Base-by-base conservation (phyloP, 768 basidiomycete species). In the Collybia sp. region DNA sequence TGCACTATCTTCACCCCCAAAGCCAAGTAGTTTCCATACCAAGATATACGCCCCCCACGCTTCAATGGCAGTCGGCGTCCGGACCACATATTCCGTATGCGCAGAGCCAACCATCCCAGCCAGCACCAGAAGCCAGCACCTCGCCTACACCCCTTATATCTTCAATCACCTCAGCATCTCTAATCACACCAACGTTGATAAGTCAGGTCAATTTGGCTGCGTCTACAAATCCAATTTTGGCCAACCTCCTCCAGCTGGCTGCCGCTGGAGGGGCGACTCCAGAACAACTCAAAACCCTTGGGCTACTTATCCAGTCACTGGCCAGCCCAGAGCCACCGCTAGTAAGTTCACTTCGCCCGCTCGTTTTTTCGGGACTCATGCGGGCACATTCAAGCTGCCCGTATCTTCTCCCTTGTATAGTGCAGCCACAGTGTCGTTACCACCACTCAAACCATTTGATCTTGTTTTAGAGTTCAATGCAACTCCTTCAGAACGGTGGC, bases 401-500 rank as follows among this genome's bases (percentile, higher is more conserved):
- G 8, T 8, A 25, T 25, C 25, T 25, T 25, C 25, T 25, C 25
- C 25, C 8, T 25, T 25, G 25, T 25, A 25, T 8, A 25, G 8
- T 25, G 25, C 25, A 25, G 25, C 25, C 25, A 25, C 25, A 8
- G 25, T 25, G 25, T 25, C 25, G 25, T 25, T 50, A 31, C 49
- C 61, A 35, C 47, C 54, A 36, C 58, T 72, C 30, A 82, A 75
- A 55, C 76, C 78, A n/a, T 86, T 82, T 54, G 88, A 90, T 57
- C 58, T 91, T 1, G 77, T 89, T 17, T 56, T 91, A 43, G 85
- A 87, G 55, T 89, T 87, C 52, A 65, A 72, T 42, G 88, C 89
- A 55, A 64, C 67, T 4, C 70, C 78, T 2, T 67, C 68, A 36
- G 84, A 87, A 40, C 75, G 81, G n/a, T 83, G 79, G 77, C 53